phyloP scores from a whole-genome alignment of 2,329 filamentous ascomycete genomes.

The Phialophora verrucosa region DNA sequence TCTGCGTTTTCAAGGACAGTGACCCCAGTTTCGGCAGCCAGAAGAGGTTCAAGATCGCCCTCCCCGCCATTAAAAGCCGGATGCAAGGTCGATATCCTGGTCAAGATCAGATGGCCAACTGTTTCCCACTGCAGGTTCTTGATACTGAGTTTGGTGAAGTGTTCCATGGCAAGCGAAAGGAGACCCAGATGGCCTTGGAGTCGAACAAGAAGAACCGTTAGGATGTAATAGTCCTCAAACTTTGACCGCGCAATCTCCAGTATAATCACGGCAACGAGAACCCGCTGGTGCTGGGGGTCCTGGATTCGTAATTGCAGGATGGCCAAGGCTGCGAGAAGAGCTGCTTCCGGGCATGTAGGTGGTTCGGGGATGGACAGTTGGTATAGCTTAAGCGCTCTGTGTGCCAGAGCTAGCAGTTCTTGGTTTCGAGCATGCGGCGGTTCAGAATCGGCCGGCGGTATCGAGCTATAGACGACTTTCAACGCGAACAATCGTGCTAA shows the following conservation, averaged over 20 bases:
- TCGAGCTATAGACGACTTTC: constrained; percentile 32
- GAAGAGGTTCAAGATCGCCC: constrained; percentile 47
- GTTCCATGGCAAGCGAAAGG: constrained; percentile 52
- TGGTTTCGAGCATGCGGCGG: neutral
- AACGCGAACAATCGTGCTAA: constrained; percentile 29
- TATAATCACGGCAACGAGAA: constrained; percentile 30
- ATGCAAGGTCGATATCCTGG: constrained; percentile 55
- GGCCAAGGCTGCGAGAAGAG: constrained; percentile 34
- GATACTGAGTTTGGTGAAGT: constrained; percentile 53
- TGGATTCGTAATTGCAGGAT: constrained; percentile 24
- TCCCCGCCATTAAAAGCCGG: constrained; percentile 49
- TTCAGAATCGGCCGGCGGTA: constrained; percentile 4
- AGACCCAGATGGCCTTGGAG: constrained; percentile 53
- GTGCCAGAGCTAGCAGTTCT: constrained; percentile 26
- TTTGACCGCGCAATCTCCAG: constrained; percentile 39
- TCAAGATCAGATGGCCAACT: constrained; percentile 55
- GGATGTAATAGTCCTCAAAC: constrained; percentile 55
- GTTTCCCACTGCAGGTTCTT: constrained; percentile 58
- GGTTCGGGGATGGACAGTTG: constrained; percentile 13
- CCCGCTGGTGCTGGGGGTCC: constrained; percentile 10
- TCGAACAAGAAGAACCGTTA: constrained; percentile 51
- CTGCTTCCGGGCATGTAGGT: constrained; percentile 32
- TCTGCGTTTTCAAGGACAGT: constrained; percentile 51
- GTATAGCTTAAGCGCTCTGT: constrained; percentile 29
- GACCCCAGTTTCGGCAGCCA: constrained; percentile 48